These are phyloP conservation scores for Ceratocystis destructans DNA, from an alignment of 2,329 filamentous ascomycete species.

Conservation along the genomic window DNA sequence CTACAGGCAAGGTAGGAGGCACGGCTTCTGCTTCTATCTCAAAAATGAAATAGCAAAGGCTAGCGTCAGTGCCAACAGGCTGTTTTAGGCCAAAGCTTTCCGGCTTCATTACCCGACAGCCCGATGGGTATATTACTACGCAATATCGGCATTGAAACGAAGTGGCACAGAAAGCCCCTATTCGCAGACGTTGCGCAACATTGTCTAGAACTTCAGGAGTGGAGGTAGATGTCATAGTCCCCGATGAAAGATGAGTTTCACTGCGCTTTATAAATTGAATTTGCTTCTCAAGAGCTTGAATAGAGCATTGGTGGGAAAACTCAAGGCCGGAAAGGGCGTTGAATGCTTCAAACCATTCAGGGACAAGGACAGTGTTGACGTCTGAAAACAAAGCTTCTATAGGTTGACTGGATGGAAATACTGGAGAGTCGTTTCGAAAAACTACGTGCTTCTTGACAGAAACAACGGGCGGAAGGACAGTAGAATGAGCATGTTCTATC, in stretches of 20 bases:
- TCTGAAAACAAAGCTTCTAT: conserved; percentile 8
- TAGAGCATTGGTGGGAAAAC: conserved; percentile 28
- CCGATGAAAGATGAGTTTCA: conserved; percentile 16
- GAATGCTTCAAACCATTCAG: conserved; percentile 25
- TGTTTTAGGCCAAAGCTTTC: conserved; percentile 20
- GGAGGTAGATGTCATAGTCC: conserved; percentile 16
- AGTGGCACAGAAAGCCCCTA: conserved; percentile 28
- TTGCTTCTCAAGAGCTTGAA: conserved; percentile 24
- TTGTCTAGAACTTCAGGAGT: conserved; percentile 22
- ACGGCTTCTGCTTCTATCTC: conserved; percentile 21
- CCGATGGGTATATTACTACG: conserved; percentile 30
- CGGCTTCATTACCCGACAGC: conserved; percentile 27
- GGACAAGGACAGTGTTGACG: not conserved
- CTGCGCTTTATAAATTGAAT: not conserved
- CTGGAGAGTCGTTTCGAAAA: not conserved
- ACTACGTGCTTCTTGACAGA: not conserved
- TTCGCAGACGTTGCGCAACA: conserved; percentile 27
- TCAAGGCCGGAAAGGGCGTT: conserved; percentile 22
- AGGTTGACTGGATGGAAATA: not conserved
- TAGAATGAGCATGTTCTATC: not conserved
- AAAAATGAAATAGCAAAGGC: conserved; percentile 30
- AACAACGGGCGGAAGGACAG: not conserved
- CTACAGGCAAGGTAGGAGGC: not conserved
- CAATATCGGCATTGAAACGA: conserved; percentile 24
- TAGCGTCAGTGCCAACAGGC: conserved; percentile 12